Conservation (phyloP, 306 rosid species). For the Carpinus viminea region DNA sequence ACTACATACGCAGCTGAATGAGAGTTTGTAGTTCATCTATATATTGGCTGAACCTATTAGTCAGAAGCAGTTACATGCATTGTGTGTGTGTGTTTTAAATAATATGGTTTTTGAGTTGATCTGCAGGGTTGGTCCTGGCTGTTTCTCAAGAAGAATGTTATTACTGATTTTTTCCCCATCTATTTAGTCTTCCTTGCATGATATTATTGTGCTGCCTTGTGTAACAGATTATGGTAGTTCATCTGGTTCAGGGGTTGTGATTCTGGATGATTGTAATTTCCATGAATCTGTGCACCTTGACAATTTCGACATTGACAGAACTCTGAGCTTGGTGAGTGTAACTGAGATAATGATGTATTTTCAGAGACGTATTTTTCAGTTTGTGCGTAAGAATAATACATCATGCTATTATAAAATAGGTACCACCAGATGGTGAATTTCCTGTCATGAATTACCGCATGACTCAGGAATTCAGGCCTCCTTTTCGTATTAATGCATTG, state of each 20-base stretch:
- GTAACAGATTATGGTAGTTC: constrained; percentile 75
- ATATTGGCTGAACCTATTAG: not conserved
- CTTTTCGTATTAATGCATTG: constrained; percentile 74
- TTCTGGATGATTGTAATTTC: constrained; percentile 93
- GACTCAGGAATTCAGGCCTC: constrained; percentile 89
- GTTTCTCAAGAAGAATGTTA: not conserved
- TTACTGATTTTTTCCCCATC: constrained; percentile 5
- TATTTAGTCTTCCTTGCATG: constrained; percentile 12
- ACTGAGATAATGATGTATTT: not conserved
- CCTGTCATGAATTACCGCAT: constrained; percentile 95
- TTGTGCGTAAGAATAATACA: constrained; percentile 23
- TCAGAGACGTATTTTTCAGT: constrained; percentile 3
- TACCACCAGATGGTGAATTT: constrained; percentile 91
- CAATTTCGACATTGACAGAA: constrained; percentile 71
- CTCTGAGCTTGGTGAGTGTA: constrained; percentile 73
- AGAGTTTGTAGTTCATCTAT: not conserved
- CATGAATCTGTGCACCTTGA: constrained; percentile 95
- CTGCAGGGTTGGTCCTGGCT: constrained; percentile 11
- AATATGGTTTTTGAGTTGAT: constrained; percentile 3
- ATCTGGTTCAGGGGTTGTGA: constrained; percentile 58
- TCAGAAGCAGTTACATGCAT: not conserved
- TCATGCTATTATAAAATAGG: constrained; percentile 43
- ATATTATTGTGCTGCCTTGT: constrained; percentile 26
- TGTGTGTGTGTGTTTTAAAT: not conserved
- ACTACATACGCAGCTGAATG: not conserved